Percentiles rank a stretch among this genome's conserved stretches.
phyloP scores from a whole-genome alignment of 2,329 filamentous ascomycete species.

The Microsporum canis region DNA sequence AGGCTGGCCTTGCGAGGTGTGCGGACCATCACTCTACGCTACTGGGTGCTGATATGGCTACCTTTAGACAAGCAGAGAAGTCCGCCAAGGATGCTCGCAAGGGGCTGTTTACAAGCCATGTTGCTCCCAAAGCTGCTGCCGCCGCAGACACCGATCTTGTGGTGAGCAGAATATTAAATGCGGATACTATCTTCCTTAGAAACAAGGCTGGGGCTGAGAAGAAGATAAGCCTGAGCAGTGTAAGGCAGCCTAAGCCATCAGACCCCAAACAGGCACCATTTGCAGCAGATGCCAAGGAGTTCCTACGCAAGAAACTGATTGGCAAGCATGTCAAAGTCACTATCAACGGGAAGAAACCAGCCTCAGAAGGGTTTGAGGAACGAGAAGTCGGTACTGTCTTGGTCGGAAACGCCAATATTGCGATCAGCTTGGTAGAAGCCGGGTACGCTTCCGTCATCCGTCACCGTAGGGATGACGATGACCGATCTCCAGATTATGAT shows the following conservation, averaged over 20 bases:
- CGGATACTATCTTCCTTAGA: conserved; percentile 77
- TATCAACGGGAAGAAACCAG: conserved; percentile 82
- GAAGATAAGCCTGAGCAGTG: conserved; percentile 82
- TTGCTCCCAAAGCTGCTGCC: conserved; percentile 53
- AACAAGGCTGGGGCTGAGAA: conserved; percentile 78
- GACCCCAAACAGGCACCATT: conserved; percentile 83
- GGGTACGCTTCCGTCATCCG: conserved; percentile 91
- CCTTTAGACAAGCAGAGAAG: conserved; percentile 76
- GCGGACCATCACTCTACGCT: conserved; percentile 93
- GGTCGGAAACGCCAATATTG: conserved; percentile 76
- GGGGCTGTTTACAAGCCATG: conserved; percentile 71
- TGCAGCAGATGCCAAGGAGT: conserved; percentile 90
- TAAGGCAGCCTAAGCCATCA: conserved; percentile 80
- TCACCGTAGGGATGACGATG: conserved; percentile 87
- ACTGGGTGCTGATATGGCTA: conserved; percentile 77
- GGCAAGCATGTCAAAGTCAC: conserved; percentile 87
- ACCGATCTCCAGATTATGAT: conserved; percentile 89
- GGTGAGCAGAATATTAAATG: conserved; percentile 74
- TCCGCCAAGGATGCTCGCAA: conserved; percentile 64
- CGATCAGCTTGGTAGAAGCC: conserved; percentile 72
- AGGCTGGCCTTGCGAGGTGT: conserved; percentile 81
- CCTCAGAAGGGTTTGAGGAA: conserved; percentile 81
- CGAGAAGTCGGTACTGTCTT: conserved; percentile 86
- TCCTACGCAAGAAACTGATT: conserved; percentile 82
- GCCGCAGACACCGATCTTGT: conserved; percentile 62